A percentile compares a stretch with the other conserved stretches of the same genome.
These are phyloP conservation scores for Bisporella sp. DNA, from an alignment of 2,329 filamentous ascomycete species.

Conservation along the genomic window DNA sequence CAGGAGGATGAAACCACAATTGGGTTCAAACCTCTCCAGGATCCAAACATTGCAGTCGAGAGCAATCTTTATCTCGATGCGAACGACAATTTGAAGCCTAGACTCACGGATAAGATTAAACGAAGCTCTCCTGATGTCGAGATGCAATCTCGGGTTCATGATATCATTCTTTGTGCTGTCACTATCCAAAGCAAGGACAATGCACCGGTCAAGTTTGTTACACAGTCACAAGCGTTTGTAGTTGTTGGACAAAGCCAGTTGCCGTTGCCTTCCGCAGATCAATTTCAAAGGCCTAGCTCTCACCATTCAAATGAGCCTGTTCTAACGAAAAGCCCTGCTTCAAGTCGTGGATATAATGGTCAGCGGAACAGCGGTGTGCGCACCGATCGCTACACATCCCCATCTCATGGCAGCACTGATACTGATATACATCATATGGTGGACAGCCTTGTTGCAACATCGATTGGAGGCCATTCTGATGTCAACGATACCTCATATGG, in stretches of 20 bases:
- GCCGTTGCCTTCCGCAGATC: conserved; percentile 39
- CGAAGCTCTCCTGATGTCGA: conserved; percentile 52
- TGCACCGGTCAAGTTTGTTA: conserved; percentile 33
- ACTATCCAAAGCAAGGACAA: conserved; percentile 44
- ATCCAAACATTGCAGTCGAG: conserved; percentile 39
- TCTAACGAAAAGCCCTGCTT: not conserved
- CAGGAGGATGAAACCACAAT: conserved; percentile 62
- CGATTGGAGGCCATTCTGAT: conserved; percentile 25
- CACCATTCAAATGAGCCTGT: not conserved
- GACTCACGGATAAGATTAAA: conserved; percentile 40
- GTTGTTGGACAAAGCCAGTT: not conserved
- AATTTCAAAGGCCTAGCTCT: not conserved
- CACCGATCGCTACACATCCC: not conserved
- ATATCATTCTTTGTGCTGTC: conserved; percentile 55
- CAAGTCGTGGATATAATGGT: not conserved
- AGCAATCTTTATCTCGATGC: conserved; percentile 42
- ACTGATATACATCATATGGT: conserved; percentile 51
- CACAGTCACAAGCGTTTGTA: conserved; percentile 24
- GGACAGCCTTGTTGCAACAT: conserved; percentile 40
- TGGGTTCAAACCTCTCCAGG: conserved; percentile 53
- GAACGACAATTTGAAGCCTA: conserved; percentile 36
- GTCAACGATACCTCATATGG: conserved; percentile 43
- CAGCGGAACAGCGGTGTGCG: not conserved
- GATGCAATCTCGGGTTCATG: conserved; percentile 59
- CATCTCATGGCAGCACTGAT: conserved; percentile 29